Base-by-base conservation (phyloP, 2,329 filamentous ascomycete species). In the Colletotrichum cordylinicola region DNA sequence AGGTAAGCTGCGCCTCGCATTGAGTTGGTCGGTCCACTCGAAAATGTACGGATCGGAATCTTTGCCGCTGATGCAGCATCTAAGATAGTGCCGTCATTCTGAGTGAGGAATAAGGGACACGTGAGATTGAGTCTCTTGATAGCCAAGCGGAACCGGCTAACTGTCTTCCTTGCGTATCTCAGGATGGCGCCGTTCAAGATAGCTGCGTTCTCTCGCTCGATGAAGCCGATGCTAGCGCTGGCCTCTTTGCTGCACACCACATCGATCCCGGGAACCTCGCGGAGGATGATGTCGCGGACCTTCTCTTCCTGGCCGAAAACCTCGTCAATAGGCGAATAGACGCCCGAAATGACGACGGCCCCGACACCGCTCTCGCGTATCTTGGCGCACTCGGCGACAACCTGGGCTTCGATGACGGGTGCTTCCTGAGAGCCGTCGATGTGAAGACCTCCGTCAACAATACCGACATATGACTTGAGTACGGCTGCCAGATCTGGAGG, bases 141-240 rank as follows among this genome's bases (percentile, higher is more conserved):
- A 1, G 91, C 88, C 48, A 85, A 83, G 29, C 88, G 85, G 77
- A 93, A 93, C 77, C 86, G 86, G 18, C 87, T 85, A 0, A 91
- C 91, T 79, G 92, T 92, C 52, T 52, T 67, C 21, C 74, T 64
- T 1, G 74, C 74, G 35, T 76, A 76, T 1, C 86, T 80, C 13
- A 93, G 83, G 39, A 93, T 91, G 3, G 91, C 88, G 0, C 91
- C 92, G 77, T 94, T 93, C 24, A 94, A 83, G 21, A 93, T 91
- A 3, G 90, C 88, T 0, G 92, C 91, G 79, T 93, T 93, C 81
- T 93, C 92, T 48, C 92, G 86, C 82, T 93, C 91, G 9, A 93
- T 82, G 69, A 92, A 91, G 52, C 84, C 90, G 13, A 90, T 81
- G 27, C 72, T 76, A 77, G 87, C 90, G 16, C 88, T 89, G 4